phyloP scores from a whole-genome alignment of 768 basidiomycete genomes.

The Suillus spraguei region DNA sequence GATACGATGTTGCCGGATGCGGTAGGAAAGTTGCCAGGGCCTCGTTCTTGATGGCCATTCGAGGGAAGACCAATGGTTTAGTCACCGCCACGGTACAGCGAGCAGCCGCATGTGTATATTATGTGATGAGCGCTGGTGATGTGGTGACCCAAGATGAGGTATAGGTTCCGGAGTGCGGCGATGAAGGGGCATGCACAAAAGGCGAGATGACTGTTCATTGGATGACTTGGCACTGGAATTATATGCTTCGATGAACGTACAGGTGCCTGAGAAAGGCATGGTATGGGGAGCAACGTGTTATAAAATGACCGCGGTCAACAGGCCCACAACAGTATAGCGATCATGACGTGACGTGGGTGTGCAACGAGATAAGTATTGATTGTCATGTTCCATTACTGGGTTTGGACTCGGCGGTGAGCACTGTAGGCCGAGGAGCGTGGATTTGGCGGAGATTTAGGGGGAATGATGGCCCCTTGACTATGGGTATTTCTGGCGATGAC shows the following conservation, averaged over 20 bases:
- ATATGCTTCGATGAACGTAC: constrained; percentile 5
- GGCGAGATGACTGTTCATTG: constrained; percentile 10
- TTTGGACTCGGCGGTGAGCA: constrained; percentile 14
- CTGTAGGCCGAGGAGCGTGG: constrained; percentile 14
- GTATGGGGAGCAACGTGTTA: constrained; percentile 12
- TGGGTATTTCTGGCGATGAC: constrained; percentile 10
- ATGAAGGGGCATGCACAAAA: constrained; percentile 11
- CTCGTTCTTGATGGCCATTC: constrained; percentile 10
- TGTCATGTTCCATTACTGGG: neutral
- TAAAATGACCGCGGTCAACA: constrained; percentile 20
- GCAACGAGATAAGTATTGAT: constrained; percentile 2
- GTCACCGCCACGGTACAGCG: constrained; percentile 6
- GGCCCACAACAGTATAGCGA: constrained; percentile 9
- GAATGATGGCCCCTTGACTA: constrained; percentile 12
- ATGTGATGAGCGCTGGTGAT: constrained; percentile 13
- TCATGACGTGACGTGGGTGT: constrained; percentile 13
- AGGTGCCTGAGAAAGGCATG: constrained; percentile 12
- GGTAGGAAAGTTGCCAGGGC: constrained; percentile 14
- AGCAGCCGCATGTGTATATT: constrained; percentile 8
- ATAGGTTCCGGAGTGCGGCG: constrained; percentile 7
- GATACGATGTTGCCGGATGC: constrained; percentile 14
- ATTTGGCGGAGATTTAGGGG: constrained; percentile 19
- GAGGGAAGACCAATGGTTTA: constrained; percentile 1
- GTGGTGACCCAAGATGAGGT: constrained; percentile 8
- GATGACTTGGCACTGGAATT: constrained; percentile 7